Evolutionary conservation across 441 rosid species (phyloP).

Genomic region (Bruguiera hainesii): DNA sequence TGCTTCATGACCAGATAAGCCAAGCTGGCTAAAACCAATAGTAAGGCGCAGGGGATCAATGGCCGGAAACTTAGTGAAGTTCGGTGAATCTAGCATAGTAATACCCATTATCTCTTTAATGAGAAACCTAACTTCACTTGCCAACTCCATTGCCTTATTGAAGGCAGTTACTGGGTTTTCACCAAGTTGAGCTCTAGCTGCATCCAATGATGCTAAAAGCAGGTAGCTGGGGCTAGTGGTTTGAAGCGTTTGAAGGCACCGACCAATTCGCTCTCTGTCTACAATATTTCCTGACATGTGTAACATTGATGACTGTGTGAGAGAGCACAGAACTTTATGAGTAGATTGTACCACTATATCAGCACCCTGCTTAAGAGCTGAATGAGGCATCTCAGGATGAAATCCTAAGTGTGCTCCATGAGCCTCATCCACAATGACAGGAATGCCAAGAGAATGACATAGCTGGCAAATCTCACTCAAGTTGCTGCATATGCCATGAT

Average conservation of each 20-base stretch:
- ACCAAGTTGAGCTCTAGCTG: conserved; percentile 56
- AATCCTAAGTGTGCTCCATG: conserved; percentile 70
- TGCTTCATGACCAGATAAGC: conserved; percentile 54
- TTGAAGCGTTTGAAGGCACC: conserved; percentile 57
- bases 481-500: conserved; percentile 63
- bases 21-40: conserved; percentile 46
- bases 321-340: conserved; percentile 58
- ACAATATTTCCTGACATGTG: conserved; percentile 48
- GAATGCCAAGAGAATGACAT: conserved; percentile 48
- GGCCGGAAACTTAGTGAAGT: conserved; percentile 27
- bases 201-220: conserved; percentile 63
- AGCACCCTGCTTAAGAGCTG: conserved; percentile 58
- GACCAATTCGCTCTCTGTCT: conserved; percentile 41
- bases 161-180: conserved; percentile 40
- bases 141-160: conserved; percentile 36
- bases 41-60: conserved; percentile 57
- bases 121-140: conserved; percentile 27
- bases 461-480: conserved; percentile 38
- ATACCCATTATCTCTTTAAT: conserved; percentile 35
- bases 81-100: conserved; percentile 29
- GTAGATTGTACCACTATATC: conserved; percentile 61
- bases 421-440: conserved; percentile 65
- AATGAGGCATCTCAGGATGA: conserved; percentile 45
- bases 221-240: conserved; percentile 61
- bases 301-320: conserved; percentile 65